Conservation (phyloP, 2,329 filamentous ascomycete species). For the Leptographium galeiforme region DNA sequence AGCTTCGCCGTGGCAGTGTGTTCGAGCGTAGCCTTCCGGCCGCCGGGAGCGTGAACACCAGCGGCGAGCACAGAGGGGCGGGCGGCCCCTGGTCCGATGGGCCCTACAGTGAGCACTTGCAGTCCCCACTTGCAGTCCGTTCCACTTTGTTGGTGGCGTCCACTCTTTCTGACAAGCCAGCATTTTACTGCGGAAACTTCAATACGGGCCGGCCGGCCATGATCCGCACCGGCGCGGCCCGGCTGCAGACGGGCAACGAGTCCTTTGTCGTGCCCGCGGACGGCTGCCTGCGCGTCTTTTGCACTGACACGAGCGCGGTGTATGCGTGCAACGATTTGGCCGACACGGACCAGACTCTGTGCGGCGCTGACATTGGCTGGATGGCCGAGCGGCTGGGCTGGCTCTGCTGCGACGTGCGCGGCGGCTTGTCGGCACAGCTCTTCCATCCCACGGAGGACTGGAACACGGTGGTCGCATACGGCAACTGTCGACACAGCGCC, state of each 20-base stretch:
- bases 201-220: slow-evolving; percentile 4
- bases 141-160: too few relatives aligned
- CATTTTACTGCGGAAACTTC: slow-evolving; percentile 11
- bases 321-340: slow-evolving; percentile 9
- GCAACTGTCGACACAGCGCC: slow-evolving; percentile 10
- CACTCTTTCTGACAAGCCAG: not conserved
- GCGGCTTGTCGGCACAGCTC: slow-evolving; percentile 9
- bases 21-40: not conserved
- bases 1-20: not conserved
- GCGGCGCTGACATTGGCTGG: slow-evolving; percentile 7
- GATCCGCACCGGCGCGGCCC: slow-evolving; percentile 1
- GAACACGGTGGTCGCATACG: slow-evolving; percentile 10
- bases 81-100: slow-evolving; percentile 9
- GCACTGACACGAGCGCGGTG: slow-evolving; percentile 10
- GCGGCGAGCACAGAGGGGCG: slow-evolving; percentile 1
- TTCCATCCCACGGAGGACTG: slow-evolving; percentile 9
- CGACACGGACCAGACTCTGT: not conserved
- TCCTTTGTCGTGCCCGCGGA: not conserved
- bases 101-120: slow-evolving; percentile 5
- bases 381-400: slow-evolving; percentile 7
- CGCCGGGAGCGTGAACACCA: not conserved
- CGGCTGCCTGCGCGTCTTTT: slow-evolving; percentile 10
- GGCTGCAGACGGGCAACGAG: slow-evolving; percentile 2
- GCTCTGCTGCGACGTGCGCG: slow-evolving; percentile 10
- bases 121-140: not conserved